A percentile compares a stretch with the other conserved stretches of the same genome.
Evolutionary conservation across 2,329 filamentous ascomycete species (phyloP).

Genomic region (Calonectria pseudoreteaudii): DNA sequence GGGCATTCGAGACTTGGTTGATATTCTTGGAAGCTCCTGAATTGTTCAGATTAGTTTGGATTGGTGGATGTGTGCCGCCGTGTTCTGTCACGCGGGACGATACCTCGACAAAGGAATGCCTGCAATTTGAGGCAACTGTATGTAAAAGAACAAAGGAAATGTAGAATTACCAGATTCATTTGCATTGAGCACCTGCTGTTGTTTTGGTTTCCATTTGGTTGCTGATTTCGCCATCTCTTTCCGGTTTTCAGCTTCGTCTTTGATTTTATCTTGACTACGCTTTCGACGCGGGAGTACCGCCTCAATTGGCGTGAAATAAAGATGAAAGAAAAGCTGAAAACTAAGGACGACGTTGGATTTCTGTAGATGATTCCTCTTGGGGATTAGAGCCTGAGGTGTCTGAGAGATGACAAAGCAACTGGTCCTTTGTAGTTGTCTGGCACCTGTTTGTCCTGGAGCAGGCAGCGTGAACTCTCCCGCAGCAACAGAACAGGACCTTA

Average conservation of each 20-base stretch:
- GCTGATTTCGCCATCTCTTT: neutral
- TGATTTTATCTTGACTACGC: neutral
- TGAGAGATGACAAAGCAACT: neutral
- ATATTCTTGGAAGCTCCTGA: neutral
- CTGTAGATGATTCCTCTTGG: neutral
- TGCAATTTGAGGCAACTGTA: neutral
- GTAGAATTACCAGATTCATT: neutral
- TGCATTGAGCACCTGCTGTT: neutral
- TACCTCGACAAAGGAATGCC: neutral
- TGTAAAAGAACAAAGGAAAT: neutral
- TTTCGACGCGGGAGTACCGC: neutral
- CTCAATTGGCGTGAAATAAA: neutral
- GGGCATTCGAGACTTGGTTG: neutral
- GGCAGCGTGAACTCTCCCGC: neutral
- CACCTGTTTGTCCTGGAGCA: neutral
- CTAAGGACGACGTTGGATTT: neutral
- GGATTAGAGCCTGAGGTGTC: neutral
- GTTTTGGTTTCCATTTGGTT: neutral
- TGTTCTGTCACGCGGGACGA: neutral
- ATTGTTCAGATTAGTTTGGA: neutral
- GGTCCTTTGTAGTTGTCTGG: neutral
- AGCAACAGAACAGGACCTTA: neutral
- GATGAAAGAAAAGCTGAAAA: neutral
- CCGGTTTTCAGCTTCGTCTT: neutral
- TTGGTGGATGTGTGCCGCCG: neutral